Base-by-base conservation (phyloP, 805 yeast species). In the Lipomyces sp. region DNA sequence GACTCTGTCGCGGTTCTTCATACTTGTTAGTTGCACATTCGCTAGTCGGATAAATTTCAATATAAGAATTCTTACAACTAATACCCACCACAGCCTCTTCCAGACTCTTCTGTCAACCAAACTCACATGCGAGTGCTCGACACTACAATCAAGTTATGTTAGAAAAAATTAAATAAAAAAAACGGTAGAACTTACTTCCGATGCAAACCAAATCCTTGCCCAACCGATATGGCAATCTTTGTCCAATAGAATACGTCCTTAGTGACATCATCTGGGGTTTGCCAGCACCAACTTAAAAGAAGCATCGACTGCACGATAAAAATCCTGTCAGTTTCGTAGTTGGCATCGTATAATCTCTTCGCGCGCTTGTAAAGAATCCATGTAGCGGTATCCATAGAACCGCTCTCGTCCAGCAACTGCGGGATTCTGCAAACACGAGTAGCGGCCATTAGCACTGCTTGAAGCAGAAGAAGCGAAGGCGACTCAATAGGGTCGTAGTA, bases 151-250 rank as follows among this genome's bases (percentile, higher is more conserved):
- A 5, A 6, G 13, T n/a, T 26, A 33, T 6, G 11, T 14, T 7
- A 21, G 2, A 4, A 16, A 35, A 16, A 34, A 16, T 33, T 32
- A 8, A n/a, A 7, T 13, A 2, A 23, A 11, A 13, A 3, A 23
- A 11, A 23, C 16, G 7, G n/a, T 6, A 38, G 21, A 8, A 16
- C 23, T 6, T 5, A 42, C 54, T 73, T 78, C 56, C 35, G 19
- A 65, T 86, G 91, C 59, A 86, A 71, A 1, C 95, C 95, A 62
- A 80, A 75, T 14, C 86, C 84, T 63, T 84, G 89, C 2, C 89
- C 90, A 43, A 82, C 51, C 7, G 81, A 76, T 28, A 83, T 71
- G 0, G 88, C 89, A 10, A 81, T 75, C 46, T 86, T 74, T 13
- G 83, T 76, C 87, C 88, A 81, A 65, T 81, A 81, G 61, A 77